Base-by-base conservation (phyloP, 805 yeast species). In the Saturnispora besseyi region DNA sequence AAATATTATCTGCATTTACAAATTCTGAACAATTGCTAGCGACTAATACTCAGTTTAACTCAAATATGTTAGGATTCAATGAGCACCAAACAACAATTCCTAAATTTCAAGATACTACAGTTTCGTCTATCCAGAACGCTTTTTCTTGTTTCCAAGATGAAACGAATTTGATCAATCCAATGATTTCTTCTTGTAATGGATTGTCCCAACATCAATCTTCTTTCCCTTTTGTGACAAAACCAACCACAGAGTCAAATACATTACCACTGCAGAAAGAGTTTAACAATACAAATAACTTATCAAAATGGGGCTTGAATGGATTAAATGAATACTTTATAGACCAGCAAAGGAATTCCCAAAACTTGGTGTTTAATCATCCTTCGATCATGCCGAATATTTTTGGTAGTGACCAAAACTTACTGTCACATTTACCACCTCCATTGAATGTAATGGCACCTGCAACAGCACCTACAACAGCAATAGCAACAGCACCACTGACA, bases 361-460 rank as follows among this genome's bases (percentile, higher is more conserved):
- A 36, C 4, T 32, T n/a, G 34, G 5, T 36, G 40, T 36, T 36
- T 10, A 18, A 21, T 8, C 18, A 15, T 36, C 9, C 26, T 36
- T 36, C 24, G 21, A 36, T 36, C 7, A 18, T 9, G 22, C 38
- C 38, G 15, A 24, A 32, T 32, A 13, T 44, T 28, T 33, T 44
- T 9, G 15, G 24, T 32, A 44, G 22, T 32, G 46, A 52, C 40
- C 37, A 45, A 31, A 15, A 36, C 15, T 36, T 36, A 11, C 10
- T 18, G 6, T 21, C 40, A 18, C n/a, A 7, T 9, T 18, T 36
- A 22, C 24, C 47, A 52, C 50, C 41, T 46, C 46, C n/a, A 51
- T 53, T 59, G 28, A 32, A 38, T 9, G 11, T 51, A 10, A 48
- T 49, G 18, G 26, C 22, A 21, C 11, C 38, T 34, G 8, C 41